Base-by-base conservation (phyloP, 106 monocot species). In the Apostasia ramifera region DNA sequence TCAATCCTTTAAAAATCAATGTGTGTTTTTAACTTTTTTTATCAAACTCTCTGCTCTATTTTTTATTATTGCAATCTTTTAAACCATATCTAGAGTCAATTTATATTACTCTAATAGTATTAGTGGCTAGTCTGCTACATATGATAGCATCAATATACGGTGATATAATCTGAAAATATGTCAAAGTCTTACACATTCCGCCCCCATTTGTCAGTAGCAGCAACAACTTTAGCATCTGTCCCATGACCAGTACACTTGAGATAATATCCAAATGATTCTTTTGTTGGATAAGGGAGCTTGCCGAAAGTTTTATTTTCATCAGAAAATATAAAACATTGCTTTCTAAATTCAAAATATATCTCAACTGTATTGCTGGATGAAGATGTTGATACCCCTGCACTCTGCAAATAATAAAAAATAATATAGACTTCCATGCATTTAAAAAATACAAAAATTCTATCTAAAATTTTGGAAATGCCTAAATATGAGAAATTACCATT, bases 281-380 rank as follows among this genome's bases (percentile, higher is more conserved):
- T 98, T 66, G 98, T 93, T 56, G 98, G 93, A 52, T 87, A 98
- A 56, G 87, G 75, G 40, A 98, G 81, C 59, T 98, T 98, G 79
- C 54, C 83, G 74, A 98, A 98, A 11, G 84, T 85, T 55, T 85
- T 73, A 51, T 85, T 83, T 63, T 87, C 82, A 46, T 65, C 69
- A 10, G 84, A 92, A 66, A 83, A 90, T 53, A 90, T 85, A 64
- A 93, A 98, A 11, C 80, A 54, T 70, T 98, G 92, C 80, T 98
- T 98, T 78, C 98, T 85, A 80, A 98, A 98, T 77, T 98, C 93
- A 90, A 98, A 98, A 79, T 79, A 87, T 47, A 98, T 85, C 72
- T 98, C 97, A 59, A 87, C 93, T 60, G n/a, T 51, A 60, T 73
- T 78, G 39, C 67, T 66, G 39, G 59, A 15, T 64, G 82, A 76